Percentiles rank a stretch among this genome's conserved stretches.
Conservation (phyloP, 768 basidiomycete genomes). For the Trametes maxima region DNA sequence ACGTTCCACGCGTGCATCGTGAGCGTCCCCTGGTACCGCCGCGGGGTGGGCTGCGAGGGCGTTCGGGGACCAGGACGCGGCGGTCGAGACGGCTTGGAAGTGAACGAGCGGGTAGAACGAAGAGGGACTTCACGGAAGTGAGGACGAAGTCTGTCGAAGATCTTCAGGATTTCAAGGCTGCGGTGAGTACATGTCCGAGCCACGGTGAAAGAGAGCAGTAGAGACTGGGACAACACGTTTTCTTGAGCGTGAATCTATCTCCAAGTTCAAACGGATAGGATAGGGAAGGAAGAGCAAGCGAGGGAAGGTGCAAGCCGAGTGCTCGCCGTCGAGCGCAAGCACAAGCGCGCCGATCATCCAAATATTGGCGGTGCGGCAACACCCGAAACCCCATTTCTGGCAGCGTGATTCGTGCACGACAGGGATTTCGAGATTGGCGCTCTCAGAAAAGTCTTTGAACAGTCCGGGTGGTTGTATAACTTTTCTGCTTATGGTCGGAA, state of each 20-base stretch:
- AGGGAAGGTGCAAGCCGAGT: neutral
- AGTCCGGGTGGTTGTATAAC: too few species aligned
- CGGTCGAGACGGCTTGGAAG: too few species aligned
- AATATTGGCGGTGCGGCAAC: constrained; percentile 8
- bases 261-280: neutral
- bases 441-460: too few species aligned
- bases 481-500: too few species aligned
- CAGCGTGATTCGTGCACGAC: neutral
- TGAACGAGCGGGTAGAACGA: neutral
- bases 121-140: neutral
- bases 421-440: too few species aligned
- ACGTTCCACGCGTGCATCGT: constrained; percentile 50
- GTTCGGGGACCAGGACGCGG: neutral
- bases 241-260: too few species aligned
- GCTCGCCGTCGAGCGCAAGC: neutral
- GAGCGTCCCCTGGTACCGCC: neutral
- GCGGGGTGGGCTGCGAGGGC: too few species aligned
- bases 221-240: too few species aligned
- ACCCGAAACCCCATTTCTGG: neutral
- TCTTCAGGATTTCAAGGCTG: neutral
- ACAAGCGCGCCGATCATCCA: neutral
- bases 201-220: neutral
- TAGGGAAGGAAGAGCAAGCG: neutral
- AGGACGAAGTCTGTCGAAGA: neutral
- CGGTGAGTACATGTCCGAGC: constrained; percentile 19